These are phyloP conservation scores for Nepenthes gracilis DNA, from an alignment of 148 eudicot genomes.

Conservation along the genomic window DNA sequence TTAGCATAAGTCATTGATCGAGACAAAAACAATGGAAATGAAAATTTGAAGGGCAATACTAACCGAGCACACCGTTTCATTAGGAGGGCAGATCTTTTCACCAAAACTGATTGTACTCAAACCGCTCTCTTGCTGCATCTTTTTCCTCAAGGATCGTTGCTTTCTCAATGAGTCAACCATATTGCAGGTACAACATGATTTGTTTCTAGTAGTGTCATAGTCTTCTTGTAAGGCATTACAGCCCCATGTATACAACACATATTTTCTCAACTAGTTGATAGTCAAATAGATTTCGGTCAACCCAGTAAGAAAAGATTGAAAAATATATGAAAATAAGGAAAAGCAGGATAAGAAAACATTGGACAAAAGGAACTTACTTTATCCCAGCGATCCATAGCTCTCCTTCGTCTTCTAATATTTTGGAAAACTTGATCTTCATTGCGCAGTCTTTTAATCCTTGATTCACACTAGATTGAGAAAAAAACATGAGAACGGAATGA, in stretches of 20 bases:
- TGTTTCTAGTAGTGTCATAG: constrained; percentile 10
- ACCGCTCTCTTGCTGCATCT: constrained; percentile 29
- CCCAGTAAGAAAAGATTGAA: neutral
- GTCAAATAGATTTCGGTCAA: constrained; percentile 7
- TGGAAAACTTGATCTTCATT: constrained; percentile 58
- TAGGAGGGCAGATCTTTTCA: constrained; percentile 19
- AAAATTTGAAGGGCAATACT: neutral
- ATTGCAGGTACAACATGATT: constrained; percentile 33
- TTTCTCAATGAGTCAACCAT: constrained; percentile 28
- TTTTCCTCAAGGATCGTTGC: constrained; percentile 25
- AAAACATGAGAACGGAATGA: neutral
- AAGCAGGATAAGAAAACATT: constrained; percentile 1
- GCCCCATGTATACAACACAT: constrained; percentile 72
- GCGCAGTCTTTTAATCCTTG: constrained; percentile 73
- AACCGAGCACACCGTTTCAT: constrained; percentile 34
- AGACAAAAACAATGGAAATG: too few species aligned
- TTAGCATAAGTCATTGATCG: too few species aligned
- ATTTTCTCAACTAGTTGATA: constrained; percentile 63
- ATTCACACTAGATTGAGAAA: constrained; percentile 41
- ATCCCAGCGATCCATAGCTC: constrained; percentile 78
- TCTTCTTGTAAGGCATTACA: constrained; percentile 38
- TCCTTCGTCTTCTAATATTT: constrained; percentile 45
- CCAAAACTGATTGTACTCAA: constrained; percentile 36
- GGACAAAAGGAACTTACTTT: constrained; percentile 34
- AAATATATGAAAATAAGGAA: neutral